Conservation (phyloP, 305 asterid genomes). For the Fraxinus xanthoxyloides region DNA sequence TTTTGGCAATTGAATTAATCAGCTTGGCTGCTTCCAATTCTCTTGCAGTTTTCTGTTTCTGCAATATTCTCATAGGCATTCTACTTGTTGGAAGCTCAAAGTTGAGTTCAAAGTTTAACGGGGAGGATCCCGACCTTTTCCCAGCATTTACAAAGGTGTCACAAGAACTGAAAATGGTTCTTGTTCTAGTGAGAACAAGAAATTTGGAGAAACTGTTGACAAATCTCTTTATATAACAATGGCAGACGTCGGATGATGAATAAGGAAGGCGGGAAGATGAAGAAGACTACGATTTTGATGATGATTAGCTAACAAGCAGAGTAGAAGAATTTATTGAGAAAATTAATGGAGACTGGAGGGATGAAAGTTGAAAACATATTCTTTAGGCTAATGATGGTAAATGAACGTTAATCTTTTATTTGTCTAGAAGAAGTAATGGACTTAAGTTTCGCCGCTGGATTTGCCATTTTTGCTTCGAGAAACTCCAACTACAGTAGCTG, state of each 20-base stretch:
- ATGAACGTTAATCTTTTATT: conserved; percentile 3
- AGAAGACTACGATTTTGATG: conserved; percentile 14
- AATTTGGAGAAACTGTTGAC: not conserved
- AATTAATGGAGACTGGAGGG: conserved; percentile 59
- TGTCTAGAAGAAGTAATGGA: conserved; percentile 33
- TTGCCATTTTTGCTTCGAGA: conserved; percentile 29
- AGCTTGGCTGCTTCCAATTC: conserved; percentile 26
- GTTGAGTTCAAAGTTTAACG: conserved; percentile 15
- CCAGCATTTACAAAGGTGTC: conserved; percentile 12
- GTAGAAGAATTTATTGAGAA: conserved; percentile 70
- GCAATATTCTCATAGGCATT: too few relatives aligned
- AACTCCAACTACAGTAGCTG: conserved; percentile 46
- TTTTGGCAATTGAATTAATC: conserved; percentile 43
- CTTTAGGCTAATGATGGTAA: conserved; percentile 13
- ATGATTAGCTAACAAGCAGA: conserved; percentile 64
- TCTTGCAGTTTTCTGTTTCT: too few relatives aligned
- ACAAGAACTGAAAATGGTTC: not conserved
- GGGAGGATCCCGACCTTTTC: not conserved
- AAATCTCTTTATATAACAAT: too few relatives aligned
- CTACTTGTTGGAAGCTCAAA: too few relatives aligned
- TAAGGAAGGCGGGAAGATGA: conserved; percentile 21
- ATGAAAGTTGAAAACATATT: conserved; percentile 37
- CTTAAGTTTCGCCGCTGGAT: not conserved
- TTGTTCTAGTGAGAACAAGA: not conserved
- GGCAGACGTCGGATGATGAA: conserved; percentile 11